Evolutionary conservation across 352 stramenopile species (phyloP), one percentile per base, ranked within the genome.

Genomic region (Phytophthora capsici): DNA sequence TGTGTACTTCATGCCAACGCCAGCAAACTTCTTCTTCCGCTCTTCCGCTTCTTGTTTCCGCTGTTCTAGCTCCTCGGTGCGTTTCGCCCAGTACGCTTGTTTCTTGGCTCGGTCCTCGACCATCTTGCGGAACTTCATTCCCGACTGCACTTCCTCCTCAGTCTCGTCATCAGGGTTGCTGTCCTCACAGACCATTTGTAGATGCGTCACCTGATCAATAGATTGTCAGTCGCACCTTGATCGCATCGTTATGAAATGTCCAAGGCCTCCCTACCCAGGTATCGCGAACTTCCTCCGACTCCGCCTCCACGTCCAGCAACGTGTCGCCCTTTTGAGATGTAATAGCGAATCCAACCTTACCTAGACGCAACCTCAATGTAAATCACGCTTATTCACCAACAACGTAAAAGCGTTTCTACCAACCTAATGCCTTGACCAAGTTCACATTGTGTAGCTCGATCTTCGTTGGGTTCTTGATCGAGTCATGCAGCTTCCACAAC

Each of bases 1-100:
- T 2, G 86, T 94, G 67, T 93, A 94, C 63, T 92, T 94, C 77
- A 93, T 90, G 5, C 86, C 86, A 6, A 71, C 74, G 25, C 76
- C 71, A 6, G 79, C 71, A 51, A 92, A 91, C 57, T 89, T 76
- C 51, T 92, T 91, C 66, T 94, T 94, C 26, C 82, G 73, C 52
- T 92, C 84, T 54, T 93, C 84, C 13, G 86, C 84, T 50, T 93
- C 82, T 45, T 71, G 63, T 56, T 93, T 89, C 16, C 84, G 79
- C 28, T 92, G 72, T 60, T 93, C 82, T 4, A 94, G 71, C 55
- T 93, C 86, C 57, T 91, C 72, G 4, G 84, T 89, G 25, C 86
- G 84, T 63, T 91, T 86, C 2, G 70, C 59, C 86, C 86, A 94
- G 64, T 94, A 94, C 37, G 64, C 75, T 59, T 93, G 84, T 64